Conservation (phyloP, 2,329 filamentous ascomycete species). For the Rugonectria rugulosa region DNA sequence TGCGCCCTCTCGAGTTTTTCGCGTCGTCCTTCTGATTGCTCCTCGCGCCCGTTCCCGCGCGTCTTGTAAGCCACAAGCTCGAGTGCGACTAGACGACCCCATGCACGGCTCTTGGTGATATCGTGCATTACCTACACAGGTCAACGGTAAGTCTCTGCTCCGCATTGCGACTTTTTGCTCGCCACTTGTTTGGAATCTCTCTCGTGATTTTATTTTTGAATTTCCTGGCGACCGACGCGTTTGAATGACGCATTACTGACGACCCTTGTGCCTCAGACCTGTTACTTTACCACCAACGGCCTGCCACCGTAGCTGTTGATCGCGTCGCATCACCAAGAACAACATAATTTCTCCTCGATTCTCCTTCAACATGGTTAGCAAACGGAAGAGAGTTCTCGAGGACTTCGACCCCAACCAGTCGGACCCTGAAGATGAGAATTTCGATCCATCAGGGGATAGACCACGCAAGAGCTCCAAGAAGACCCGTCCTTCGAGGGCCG, state of each 20-base stretch:
- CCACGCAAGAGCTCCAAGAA: slow-evolving; percentile 54
- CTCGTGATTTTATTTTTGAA: too few species aligned
- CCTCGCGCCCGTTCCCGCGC: slow-evolving; percentile 30
- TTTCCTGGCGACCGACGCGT: slow-evolving; percentile 3
- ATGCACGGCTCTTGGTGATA: slow-evolving; percentile 38
- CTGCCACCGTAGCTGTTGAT: slow-evolving; percentile 11
- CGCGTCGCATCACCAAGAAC: slow-evolving; percentile 6
- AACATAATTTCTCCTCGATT: not conserved
- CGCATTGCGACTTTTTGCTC: slow-evolving; percentile 8
- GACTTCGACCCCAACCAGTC: slow-evolving; percentile 73
- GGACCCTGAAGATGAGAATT: slow-evolving; percentile 71
- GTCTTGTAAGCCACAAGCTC: slow-evolving; percentile 35
- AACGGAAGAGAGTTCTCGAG: slow-evolving; percentile 66
- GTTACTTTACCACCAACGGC: slow-evolving; percentile 13
- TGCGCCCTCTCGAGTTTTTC: not conserved
- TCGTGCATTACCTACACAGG: slow-evolving; percentile 33
- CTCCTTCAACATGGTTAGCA: slow-evolving; percentile 46
- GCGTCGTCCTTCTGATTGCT: too few species aligned
- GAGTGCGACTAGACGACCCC: slow-evolving; percentile 35
- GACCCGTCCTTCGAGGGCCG: slow-evolving; percentile 48
- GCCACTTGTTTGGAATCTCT: too few species aligned
- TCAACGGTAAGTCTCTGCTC: slow-evolving; percentile 31
- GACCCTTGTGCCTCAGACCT: slow-evolving; percentile 24
- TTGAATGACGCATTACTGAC: slow-evolving; percentile 27
- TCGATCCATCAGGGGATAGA: slow-evolving; percentile 61